Conservation (phyloP, 371 early-diverging fungal species). For the Mucor velutinosus region DNA sequence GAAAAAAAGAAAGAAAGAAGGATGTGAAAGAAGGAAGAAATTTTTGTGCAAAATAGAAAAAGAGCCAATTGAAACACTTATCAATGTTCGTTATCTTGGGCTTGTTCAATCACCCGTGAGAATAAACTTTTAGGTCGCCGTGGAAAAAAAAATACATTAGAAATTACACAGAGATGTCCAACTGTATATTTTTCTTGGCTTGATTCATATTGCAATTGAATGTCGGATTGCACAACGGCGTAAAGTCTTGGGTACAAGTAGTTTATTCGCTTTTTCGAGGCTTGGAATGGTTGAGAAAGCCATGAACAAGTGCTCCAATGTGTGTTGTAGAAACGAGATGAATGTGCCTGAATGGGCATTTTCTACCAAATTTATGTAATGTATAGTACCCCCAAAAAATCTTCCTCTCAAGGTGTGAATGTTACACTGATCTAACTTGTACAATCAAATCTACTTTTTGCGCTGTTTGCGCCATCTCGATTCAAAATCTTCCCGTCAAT, state of each 20-base stretch:
- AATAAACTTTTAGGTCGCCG: slow-evolving; percentile 1
- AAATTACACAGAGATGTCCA: not conserved
- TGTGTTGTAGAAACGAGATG: not conserved
- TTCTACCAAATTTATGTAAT: not conserved
- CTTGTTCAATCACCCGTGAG: not conserved
- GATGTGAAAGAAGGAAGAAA: not conserved
- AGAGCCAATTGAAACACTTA: not conserved
- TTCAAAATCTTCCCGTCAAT: no score
- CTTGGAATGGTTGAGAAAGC: not conserved
- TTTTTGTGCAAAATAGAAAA: not conserved
- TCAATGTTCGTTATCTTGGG: not conserved
- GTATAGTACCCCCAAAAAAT: not conserved
- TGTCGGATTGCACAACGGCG: not conserved
- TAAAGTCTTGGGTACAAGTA: not conserved
- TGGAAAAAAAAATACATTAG: not conserved
- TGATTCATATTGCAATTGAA: not conserved
- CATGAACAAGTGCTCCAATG: not conserved
- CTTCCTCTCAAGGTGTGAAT: not conserved
- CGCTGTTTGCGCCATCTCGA: no score
- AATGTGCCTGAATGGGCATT: not conserved
- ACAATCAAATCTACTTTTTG: not conserved
- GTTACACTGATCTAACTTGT: not conserved
- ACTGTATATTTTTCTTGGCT: not conserved
- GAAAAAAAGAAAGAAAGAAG: not conserved
- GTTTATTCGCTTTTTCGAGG: not conserved